Conservation (phyloP, 192 early-diverging fungal genomes). For the Rhizoclosmatium globosum region DNA sequence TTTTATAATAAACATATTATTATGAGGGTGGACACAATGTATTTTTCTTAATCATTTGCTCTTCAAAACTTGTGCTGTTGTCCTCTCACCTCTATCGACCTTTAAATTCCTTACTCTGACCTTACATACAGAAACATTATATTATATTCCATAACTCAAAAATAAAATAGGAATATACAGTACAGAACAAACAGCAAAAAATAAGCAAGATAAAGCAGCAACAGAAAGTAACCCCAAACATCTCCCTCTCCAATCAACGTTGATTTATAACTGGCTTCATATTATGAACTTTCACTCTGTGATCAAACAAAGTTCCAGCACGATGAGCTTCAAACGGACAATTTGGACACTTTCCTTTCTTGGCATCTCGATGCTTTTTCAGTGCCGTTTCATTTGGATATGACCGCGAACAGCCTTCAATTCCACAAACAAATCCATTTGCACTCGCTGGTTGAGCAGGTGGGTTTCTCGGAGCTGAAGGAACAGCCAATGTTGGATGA, state of each 20-base stretch:
- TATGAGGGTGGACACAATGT: too few relatives aligned
- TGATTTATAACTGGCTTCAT: not conserved
- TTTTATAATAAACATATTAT: too few relatives aligned
- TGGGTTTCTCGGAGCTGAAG: not conserved
- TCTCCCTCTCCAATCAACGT: not conserved
- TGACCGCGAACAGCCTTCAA: constrained; percentile 23
- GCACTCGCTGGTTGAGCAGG: not conserved
- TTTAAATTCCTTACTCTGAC: too few relatives aligned
- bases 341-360: constrained; percentile 1
- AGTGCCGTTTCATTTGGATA: constrained; percentile 11
- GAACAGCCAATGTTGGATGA: not conserved
- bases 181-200: too few relatives aligned
- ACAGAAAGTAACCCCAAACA: too few relatives aligned
- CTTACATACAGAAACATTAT: too few relatives aligned
- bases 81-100: too few relatives aligned
- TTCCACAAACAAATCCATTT: not conserved
- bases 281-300: not conserved
- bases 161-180: too few relatives aligned
- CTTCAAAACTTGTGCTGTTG: too few relatives aligned
- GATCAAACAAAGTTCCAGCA: not conserved
- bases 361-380: constrained; percentile 13
- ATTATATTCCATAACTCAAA: too few relatives aligned
- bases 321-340: constrained; percentile 4
- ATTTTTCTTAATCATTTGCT: too few relatives aligned
- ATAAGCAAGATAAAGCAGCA: too few relatives aligned